phyloP scores from a whole-genome alignment of 768 basidiomycete genomes.

The Trametes cinnabarina region DNA sequence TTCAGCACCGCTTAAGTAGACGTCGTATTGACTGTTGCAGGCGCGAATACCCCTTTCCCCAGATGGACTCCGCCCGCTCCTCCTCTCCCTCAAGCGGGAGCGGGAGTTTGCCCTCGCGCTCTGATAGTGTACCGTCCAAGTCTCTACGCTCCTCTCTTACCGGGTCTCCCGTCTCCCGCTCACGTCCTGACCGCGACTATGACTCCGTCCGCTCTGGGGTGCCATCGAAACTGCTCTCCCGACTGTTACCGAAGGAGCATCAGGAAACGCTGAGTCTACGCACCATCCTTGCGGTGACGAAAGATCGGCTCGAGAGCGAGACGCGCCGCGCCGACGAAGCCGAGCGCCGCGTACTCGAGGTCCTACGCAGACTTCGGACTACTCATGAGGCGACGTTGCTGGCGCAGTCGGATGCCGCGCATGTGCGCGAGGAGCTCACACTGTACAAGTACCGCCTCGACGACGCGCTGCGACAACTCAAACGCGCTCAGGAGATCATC shows the following conservation, averaged over 20 bases:
- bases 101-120: constrained; percentile 20
- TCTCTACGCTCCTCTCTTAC: constrained; percentile 15
- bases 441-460: constrained; percentile 64
- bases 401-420: constrained; percentile 55
- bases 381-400: constrained; percentile 55
- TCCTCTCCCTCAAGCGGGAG: constrained; percentile 22
- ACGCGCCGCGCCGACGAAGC: constrained; percentile 58
- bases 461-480: constrained; percentile 65
- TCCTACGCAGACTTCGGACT: constrained; percentile 50
- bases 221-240: constrained; percentile 24
- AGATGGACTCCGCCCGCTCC: constrained; percentile 15
- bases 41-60: constrained; percentile 23
- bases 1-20: background rate
- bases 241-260: constrained; percentile 19
- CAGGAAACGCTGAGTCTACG: constrained; percentile 24
- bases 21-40: constrained; percentile 8
- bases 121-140: constrained; percentile 18
- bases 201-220: constrained; percentile 6
- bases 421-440: constrained; percentile 55
- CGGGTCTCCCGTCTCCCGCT: constrained; percentile 10
- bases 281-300: constrained; percentile 22
- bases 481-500: constrained; percentile 62
- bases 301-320: constrained; percentile 47
- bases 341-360: constrained; percentile 47
- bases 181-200: constrained; percentile 20